Evolutionary conservation across 2,329 filamentous ascomycete species (phyloP).

Genomic region (Pestalotiopsis fici): DNA sequence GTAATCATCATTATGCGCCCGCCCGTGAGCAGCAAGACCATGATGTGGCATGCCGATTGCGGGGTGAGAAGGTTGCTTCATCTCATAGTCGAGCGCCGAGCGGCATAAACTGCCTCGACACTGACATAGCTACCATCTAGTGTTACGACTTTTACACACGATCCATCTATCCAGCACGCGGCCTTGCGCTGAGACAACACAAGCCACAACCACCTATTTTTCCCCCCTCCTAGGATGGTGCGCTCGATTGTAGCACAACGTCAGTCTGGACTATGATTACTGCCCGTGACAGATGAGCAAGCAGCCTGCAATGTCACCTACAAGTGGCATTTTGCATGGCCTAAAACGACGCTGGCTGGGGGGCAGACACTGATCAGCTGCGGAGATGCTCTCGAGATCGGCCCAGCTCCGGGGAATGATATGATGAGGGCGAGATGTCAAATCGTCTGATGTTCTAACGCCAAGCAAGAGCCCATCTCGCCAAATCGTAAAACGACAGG

Average conservation of each 20-base stretch:
- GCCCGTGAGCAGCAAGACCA: background rate
- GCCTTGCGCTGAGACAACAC: background rate
- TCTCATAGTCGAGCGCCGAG: background rate
- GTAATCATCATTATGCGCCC: background rate
- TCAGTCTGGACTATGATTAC: background rate
- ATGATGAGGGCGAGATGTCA: background rate
- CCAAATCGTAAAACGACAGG: background rate
- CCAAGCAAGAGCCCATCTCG: background rate
- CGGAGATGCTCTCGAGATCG: background rate
- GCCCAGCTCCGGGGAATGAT: background rate
- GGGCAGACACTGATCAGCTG: background rate
- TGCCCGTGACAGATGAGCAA: background rate
- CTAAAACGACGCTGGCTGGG: background rate
- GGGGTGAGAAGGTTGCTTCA: background rate
- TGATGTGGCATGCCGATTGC: background rate
- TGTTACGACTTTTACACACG: too few species aligned
- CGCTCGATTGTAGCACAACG: background rate
- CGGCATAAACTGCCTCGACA: background rate
- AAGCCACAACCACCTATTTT: background rate
- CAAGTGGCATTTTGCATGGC: background rate
- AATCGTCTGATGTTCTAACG: constrained; percentile 6
- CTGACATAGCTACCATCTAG: background rate
- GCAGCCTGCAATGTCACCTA: background rate
- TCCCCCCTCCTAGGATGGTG: background rate
- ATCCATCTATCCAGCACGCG: background rate